Percentiles rank a stretch among this genome's conserved stretches.
Conservation (phyloP, 2,329 filamentous ascomycete species). For the Ceratocystis diversiconidia region DNA sequence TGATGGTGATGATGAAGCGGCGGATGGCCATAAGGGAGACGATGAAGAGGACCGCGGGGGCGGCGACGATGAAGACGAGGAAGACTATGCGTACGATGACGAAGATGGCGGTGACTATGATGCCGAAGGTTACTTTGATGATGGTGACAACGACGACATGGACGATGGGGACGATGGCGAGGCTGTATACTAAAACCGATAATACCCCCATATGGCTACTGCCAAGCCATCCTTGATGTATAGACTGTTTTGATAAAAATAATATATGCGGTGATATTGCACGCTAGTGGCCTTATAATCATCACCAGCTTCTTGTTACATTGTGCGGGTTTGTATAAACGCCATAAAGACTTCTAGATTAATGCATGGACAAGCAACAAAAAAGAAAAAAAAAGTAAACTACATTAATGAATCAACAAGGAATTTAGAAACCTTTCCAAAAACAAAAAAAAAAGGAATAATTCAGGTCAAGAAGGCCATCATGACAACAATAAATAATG, state of each 20-base stretch:
- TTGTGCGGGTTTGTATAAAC: neutral
- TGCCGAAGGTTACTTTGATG: conserved; percentile 47
- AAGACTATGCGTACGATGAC: conserved; percentile 40
- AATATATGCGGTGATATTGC: neutral
- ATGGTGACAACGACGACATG: conserved; percentile 40
- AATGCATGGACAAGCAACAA: neutral
- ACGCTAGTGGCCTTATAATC: neutral
- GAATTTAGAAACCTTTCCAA: neutral
- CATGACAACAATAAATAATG: conserved; percentile 3
- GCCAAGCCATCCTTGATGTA: neutral
- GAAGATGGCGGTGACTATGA: conserved; percentile 48
- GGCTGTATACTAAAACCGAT: conserved; percentile 8
- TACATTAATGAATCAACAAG: neutral
- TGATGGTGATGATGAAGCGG: conserved; percentile 35
- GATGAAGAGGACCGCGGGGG: conserved; percentile 30
- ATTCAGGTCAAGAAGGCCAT: conserved; percentile 5
- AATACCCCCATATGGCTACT: neutral
- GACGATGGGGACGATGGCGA: conserved; percentile 33
- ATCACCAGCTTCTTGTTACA: neutral
- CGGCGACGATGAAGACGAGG: conserved; percentile 28
- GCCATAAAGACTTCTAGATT: neutral
- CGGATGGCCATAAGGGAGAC: conserved; percentile 32
- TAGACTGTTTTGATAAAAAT: neutral
- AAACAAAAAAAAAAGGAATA: neutral
- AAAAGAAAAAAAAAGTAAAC: neutral